Conservation (phyloP, 108 stramenopile genomes). For the Nitzschia sp. region DNA sequence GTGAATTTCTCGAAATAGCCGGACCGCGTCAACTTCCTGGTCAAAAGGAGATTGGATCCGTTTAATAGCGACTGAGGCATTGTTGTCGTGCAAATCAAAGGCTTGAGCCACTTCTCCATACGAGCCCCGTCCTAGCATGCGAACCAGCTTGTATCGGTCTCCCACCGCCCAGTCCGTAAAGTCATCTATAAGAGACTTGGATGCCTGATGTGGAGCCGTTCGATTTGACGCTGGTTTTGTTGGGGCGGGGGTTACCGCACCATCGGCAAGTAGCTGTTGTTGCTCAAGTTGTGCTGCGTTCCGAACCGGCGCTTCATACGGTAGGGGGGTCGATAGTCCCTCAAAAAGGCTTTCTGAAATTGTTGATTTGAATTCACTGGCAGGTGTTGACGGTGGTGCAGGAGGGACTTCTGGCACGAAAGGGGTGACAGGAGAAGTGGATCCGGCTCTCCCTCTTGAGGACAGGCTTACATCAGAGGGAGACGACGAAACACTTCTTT, state of each 20-base stretch:
- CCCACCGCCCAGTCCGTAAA: conserved; percentile 94
- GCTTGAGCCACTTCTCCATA: conserved; percentile 99
- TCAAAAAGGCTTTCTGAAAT: conserved; percentile 10
- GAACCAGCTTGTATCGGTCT: conserved; percentile 79
- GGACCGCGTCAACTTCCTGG: conserved; percentile 89
- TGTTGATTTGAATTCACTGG: conserved; percentile 16
- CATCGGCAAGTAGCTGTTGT: conserved; percentile 36
- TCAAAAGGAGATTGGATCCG: conserved; percentile 93
- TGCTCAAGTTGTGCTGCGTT: conserved; percentile 41
- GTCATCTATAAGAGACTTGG: conserved; percentile 42
- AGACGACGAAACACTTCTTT: neutral
- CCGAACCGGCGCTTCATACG: conserved; percentile 26
- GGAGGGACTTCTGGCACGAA: conserved; percentile 41
- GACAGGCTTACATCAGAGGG: conserved; percentile 8
- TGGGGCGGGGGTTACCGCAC: conserved; percentile 50
- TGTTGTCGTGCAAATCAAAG: conserved; percentile 57
- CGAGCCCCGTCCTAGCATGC: conserved; percentile 91
- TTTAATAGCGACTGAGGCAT: conserved; percentile 93
- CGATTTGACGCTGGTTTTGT: neutral
- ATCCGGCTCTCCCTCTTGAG: conserved; percentile 1
- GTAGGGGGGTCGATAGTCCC: conserved; percentile 34
- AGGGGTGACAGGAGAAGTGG: conserved; percentile 21
- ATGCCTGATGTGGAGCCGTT: neutral
- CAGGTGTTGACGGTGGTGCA: conserved; percentile 63
- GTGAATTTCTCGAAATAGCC: conserved; percentile 93